These are phyloP conservation scores for Cinchona pubescens DNA, from an alignment of 257 asterid species.

Conservation along the genomic window DNA sequence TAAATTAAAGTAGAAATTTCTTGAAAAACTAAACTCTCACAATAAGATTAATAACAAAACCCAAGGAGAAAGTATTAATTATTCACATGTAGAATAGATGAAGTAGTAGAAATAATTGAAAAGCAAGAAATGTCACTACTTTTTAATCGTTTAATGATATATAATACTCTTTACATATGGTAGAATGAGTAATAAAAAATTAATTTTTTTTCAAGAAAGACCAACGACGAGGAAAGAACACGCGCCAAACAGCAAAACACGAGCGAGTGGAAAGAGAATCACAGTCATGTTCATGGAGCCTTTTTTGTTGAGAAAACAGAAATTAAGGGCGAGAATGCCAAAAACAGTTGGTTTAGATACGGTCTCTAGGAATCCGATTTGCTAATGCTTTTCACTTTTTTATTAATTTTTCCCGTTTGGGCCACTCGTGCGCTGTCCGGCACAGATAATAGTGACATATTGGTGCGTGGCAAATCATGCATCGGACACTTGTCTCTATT, in stretches of 20 bases:
- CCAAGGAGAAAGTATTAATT: too few relatives aligned
- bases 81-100: too few relatives aligned
- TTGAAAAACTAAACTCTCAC: too few relatives aligned
- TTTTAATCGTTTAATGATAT: too few relatives aligned
- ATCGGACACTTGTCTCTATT: slow-evolving; percentile 25
- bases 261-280: background rate
- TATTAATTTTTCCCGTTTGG: background rate
- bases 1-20: too few relatives aligned
- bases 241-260: background rate
- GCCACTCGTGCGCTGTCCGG: slow-evolving; percentile 22
- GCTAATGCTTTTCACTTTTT: background rate
- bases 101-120: too few relatives aligned
- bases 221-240: background rate
- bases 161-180: too few relatives aligned
- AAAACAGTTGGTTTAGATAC: background rate
- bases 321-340: background rate
- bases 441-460: slow-evolving; percentile 6
- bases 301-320: slow-evolving; percentile 2
- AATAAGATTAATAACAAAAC: too few relatives aligned
- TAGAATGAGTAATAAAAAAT: too few relatives aligned
- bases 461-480: slow-evolving; percentile 16
- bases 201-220: too few relatives aligned
- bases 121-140: too few relatives aligned
- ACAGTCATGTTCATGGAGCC: too few relatives aligned
- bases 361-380: slow-evolving; percentile 17